Evolutionary conservation across 257 asterid species (phyloP), one percentile per base, ranked within the genome.

Genomic region (Anisodus acutangulus): DNA sequence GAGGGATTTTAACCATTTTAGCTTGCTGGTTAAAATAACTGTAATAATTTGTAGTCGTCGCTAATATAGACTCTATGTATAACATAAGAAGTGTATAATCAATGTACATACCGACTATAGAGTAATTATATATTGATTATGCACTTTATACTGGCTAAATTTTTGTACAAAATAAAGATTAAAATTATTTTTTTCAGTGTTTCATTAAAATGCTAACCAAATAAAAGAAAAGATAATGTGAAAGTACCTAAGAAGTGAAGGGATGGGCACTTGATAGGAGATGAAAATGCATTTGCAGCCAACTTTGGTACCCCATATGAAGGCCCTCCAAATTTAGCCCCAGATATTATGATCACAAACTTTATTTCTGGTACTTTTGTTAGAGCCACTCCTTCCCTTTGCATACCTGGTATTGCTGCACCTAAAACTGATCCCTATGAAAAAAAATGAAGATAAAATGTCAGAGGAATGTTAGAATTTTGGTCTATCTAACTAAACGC

Each of bases 361-460:
- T 90, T 90, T 70, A 88, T 83, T 7, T 84, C 79, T 41, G 86
- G 88, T 37, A 85, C 90, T 87, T 85, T 90, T 49, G 81, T 79
- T 4, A 90, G 82, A 57, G 91, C 91, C 62, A 86, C 90, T 55
- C 87, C 86, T 35, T 90, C 88, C 72, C 82, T 83, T 68, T 88
- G 92, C 86, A 88, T 88, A 15, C 91, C 91, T 19, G 91, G 91
- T 37, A 90, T 58, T 26, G 86, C 84, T 60, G 90, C 86, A 58
- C 87, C 85, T 83, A 85, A 85, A 79, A 83, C 0, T 7, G 83
- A 89, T 2, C 92, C 92, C 90, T 89, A 67, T 54, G 10, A 31
- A 47, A 45, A 78, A 35, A 4, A 8, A 6, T n/a, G 64, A 7
- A 5, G n/a, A 8, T 15, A 78, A 53, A 31, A 39, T 7, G 6